These are phyloP conservation scores for Apiospora phragmitis DNA, from an alignment of 2,329 filamentous ascomycete genomes.

Conservation along the genomic window DNA sequence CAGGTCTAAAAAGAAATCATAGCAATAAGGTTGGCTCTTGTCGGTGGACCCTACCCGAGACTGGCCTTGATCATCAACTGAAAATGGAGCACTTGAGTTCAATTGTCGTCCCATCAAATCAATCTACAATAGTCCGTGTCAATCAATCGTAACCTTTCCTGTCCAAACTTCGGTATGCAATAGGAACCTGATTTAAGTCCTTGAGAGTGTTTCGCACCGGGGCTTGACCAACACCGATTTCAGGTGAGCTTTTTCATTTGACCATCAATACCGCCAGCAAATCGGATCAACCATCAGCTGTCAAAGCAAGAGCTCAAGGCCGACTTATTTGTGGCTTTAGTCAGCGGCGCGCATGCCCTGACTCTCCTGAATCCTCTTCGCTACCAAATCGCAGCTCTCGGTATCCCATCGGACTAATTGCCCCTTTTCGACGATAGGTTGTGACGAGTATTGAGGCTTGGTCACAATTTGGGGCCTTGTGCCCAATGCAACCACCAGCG, in stretches of 20 bases:
- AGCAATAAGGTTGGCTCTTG: constrained; percentile 1
- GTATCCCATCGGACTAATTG: neutral
- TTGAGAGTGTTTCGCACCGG: neutral
- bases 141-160: neutral
- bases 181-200: neutral
- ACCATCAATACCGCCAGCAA: neutral
- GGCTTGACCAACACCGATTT: neutral
- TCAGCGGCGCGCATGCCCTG: neutral
- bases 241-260: neutral
- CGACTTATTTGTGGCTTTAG: neutral
- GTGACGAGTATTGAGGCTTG: neutral
- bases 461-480: neutral
- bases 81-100: neutral
- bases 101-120: neutral
- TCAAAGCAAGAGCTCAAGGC: neutral
- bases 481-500: neutral
- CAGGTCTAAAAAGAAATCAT: constrained; percentile 4
- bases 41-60: neutral
- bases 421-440: neutral
- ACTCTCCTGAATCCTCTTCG: neutral
- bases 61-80: neutral
- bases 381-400: neutral
- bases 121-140: too few species aligned
- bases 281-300: neutral
- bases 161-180: neutral